Percentiles rank a stretch among this genome's conserved stretches.
These are phyloP conservation scores for Hanseniaspora lachancei DNA, from an alignment of 805 yeast genomes.

Conservation along the genomic window DNA sequence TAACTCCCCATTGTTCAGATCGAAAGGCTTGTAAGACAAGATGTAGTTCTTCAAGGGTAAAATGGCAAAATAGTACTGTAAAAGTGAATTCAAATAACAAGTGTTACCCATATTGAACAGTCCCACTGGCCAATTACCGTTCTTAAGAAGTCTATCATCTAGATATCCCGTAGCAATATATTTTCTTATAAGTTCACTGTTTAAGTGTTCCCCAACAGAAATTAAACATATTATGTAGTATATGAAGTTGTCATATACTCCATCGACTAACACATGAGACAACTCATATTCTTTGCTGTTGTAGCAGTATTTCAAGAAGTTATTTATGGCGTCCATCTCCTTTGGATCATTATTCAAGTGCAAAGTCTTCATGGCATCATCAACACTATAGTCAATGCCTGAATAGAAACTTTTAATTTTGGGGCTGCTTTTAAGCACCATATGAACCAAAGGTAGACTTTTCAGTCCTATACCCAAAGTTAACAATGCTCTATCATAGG, in stretches of 20 bases:
- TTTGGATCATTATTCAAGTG: slow-evolving; percentile 46
- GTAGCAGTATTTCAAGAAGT: neutral
- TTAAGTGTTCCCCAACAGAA: neutral
- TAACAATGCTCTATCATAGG: slow-evolving; percentile 40
- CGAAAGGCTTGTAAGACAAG: slow-evolving; percentile 37
- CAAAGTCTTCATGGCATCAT: slow-evolving; percentile 36
- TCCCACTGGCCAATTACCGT: slow-evolving; percentile 76
- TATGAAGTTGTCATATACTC: slow-evolving; percentile 3
- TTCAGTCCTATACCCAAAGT: slow-evolving; percentile 48
- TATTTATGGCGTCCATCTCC: slow-evolving; percentile 17
- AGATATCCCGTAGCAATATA: slow-evolving; percentile 51
- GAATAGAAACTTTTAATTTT: slow-evolving; percentile 22
- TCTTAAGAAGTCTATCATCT: slow-evolving; percentile 46
- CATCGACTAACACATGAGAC: neutral
- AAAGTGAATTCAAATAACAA: slow-evolving; percentile 78
- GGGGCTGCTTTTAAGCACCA: slow-evolving; percentile 31
- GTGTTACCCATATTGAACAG: slow-evolving; percentile 91
- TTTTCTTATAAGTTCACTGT: slow-evolving; percentile 35
- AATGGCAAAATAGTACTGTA: slow-evolving; percentile 81
- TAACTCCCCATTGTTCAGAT: slow-evolving; percentile 21
- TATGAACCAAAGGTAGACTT: slow-evolving; percentile 45
- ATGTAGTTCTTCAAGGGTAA: slow-evolving; percentile 64
- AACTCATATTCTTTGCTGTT: neutral
- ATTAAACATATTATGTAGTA: neutral
- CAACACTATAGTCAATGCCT: slow-evolving; percentile 22